Percentiles rank a stretch among this genome's conserved stretches.
These are phyloP conservation scores for Graphium sp. DNA, from an alignment of 2,329 filamentous ascomycete genomes.

Conservation along the genomic window DNA sequence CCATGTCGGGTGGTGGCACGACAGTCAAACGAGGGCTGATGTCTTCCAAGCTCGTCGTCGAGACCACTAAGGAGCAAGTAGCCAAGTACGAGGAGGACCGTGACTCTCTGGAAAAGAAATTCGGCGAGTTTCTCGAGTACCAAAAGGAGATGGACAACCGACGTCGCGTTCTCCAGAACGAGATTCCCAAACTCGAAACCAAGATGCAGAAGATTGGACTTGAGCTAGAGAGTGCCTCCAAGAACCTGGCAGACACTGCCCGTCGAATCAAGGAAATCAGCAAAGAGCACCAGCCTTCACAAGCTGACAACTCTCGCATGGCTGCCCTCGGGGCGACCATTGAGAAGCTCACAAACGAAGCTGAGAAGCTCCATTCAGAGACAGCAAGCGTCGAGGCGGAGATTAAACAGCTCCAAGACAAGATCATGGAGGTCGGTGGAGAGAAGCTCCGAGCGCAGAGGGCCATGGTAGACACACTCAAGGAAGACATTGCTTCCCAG, in stretches of 20 bases:
- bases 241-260: constrained; percentile 70
- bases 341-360: constrained; percentile 54
- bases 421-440: constrained; percentile 96
- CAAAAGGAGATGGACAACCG: constrained; percentile 63
- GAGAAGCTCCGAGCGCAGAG: constrained; percentile 83
- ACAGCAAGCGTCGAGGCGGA: constrained; percentile 84
- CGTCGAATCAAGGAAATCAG: constrained; percentile 73
- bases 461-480: constrained; percentile 75
- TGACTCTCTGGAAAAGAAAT: constrained; percentile 68
- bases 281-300: constrained; percentile 65
- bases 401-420: constrained; percentile 83
- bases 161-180: constrained; percentile 54
- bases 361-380: constrained; percentile 64
- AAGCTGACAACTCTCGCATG: constrained; percentile 62
- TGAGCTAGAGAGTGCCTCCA: constrained; percentile 73
- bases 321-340: constrained; percentile 64
- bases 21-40: constrained; percentile 84
- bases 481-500: constrained; percentile 67
- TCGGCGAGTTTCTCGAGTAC: constrained; percentile 70
- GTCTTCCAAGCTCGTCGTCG: constrained; percentile 87
- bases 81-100: constrained; percentile 73
- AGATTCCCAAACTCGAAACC: constrained; percentile 74
- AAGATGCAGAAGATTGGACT: constrained; percentile 81
- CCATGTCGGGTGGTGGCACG: constrained; percentile 93
- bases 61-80: constrained; percentile 79